Evolutionary conservation across 2,329 filamentous ascomycete species (phyloP), one percentile per base, ranked within the genome.

Genomic region (Neopestalotiopsis rosae): DNA sequence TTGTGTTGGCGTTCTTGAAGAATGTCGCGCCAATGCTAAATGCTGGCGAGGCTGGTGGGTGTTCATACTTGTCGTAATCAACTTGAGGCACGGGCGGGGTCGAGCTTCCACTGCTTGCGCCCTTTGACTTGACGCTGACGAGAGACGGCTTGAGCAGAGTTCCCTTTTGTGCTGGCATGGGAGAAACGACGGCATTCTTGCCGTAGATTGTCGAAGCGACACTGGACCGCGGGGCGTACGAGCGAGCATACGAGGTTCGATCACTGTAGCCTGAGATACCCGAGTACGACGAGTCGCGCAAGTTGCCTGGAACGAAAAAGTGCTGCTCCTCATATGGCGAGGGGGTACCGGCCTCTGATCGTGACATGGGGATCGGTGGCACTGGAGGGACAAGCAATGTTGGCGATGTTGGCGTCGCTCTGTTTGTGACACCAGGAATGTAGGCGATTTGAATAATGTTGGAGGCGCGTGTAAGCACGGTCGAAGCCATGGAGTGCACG

Each of bases 381-480:
- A 99, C 95, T 0, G 95, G 95, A n/a, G 95, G 94, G 4, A 97
- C 92, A 65, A 95, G 88, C 24, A 94, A 84, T 52, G 90, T 90
- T 3, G 94, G 93, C 0, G 94, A 95, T n/a, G 92, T 91, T 5
- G 93, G 92, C 7, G 91, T 91, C 13, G 95, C 94, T 73, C 95
- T 90, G 82, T 98, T 98, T 70, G 94, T 98, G 76, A 98, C 95
- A 70, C 96, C 96, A 14, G 96, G 96, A 73, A 99, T 98, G 81
- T 98, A 99, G 68, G 96, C 96, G 81, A 99, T 99, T 82, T 98
- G 96, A 76, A 99, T 99, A 79, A 99, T 95, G 84, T 99, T 99
- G 76, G 96, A 98, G 63, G 96, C 96, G 71, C 96, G 91, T 20
- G 96, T 98, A 70, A 98, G 88, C 69, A 98, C 94, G 32, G 95